A percentile compares a stretch with the other conserved stretches of the same genome.
These are phyloP conservation scores for Pleurotus platypus DNA, from an alignment of 768 basidiomycete genomes.

Conservation along the genomic window DNA sequence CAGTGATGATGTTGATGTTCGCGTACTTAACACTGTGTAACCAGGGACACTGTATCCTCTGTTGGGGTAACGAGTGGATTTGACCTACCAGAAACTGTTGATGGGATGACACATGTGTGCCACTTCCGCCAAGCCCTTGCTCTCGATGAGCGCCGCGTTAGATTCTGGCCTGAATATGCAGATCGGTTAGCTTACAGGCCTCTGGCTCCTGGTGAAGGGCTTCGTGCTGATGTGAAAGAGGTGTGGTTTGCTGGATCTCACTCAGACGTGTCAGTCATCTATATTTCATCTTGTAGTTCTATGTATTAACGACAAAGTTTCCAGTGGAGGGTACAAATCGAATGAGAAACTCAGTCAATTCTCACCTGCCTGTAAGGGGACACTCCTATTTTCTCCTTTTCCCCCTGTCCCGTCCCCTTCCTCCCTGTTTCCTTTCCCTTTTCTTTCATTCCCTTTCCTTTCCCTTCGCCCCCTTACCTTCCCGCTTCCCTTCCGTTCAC, in stretches of 20 bases:
- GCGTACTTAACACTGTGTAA: no score
- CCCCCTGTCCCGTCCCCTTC: no score
- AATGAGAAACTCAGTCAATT: not conserved
- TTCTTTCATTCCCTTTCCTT: no score
- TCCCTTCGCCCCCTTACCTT: no score
- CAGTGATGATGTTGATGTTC: not conserved
- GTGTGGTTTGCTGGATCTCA: conserved; percentile 27
- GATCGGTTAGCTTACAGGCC: not conserved
- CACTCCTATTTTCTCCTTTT: no score
- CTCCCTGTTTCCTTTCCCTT: no score
- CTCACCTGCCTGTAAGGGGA: not conserved
- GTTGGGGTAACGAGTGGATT: conserved; percentile 29
- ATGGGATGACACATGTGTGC: conserved; percentile 28
- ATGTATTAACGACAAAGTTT: not conserved
- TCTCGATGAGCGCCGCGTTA: conserved; percentile 43
- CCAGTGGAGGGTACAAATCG: conserved; percentile 7
- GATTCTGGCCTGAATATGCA: conserved; percentile 40
- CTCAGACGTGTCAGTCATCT: conserved; percentile 26
- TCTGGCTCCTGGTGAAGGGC: not conserved
- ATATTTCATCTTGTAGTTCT: not conserved
- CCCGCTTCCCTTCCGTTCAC: no score
- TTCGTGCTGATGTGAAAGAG: conserved; percentile 19
- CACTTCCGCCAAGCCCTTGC: conserved; percentile 45
- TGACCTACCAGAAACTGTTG: conserved; percentile 26
- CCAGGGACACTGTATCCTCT: conserved; percentile 46